phyloP scores from a whole-genome alignment of 768 basidiomycete species.

The Russula virescens region DNA sequence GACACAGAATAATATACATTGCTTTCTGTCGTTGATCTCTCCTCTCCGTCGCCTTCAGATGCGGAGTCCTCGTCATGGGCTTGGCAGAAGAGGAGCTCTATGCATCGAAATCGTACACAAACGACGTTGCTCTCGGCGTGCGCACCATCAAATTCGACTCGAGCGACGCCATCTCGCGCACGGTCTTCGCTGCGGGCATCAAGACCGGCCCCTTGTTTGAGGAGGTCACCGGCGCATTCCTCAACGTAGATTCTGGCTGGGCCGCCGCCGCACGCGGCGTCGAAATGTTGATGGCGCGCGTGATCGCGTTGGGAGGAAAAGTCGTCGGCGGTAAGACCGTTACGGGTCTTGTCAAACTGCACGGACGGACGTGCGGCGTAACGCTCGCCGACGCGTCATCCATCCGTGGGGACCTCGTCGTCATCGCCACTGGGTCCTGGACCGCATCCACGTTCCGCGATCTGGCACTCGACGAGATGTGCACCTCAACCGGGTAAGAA shows the following conservation, averaged over 20 bases:
- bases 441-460: slow-evolving; percentile 72
- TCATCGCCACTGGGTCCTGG: slow-evolving; percentile 81
- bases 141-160: slow-evolving; percentile 39
- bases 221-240: slow-evolving; percentile 45
- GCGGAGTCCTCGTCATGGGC: slow-evolving; percentile 61
- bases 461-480: slow-evolving; percentile 43
- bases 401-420: slow-evolving; percentile 52
- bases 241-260: slow-evolving; percentile 83
- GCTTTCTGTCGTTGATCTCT: not conserved
- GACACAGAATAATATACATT: too few species aligned
- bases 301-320: slow-evolving; percentile 53
- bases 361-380: slow-evolving; percentile 50
- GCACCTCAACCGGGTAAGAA: slow-evolving; percentile 74
- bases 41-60: slow-evolving; percentile 37
- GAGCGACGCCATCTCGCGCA: slow-evolving; percentile 36
- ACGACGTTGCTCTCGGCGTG: slow-evolving; percentile 57
- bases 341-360: slow-evolving; percentile 40
- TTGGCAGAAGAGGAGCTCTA: slow-evolving; percentile 36
- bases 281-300: slow-evolving; percentile 44
- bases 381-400: slow-evolving; percentile 50
- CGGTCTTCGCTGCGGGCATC: slow-evolving; percentile 43
- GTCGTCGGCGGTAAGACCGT: slow-evolving; percentile 57
- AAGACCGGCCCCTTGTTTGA: slow-evolving; percentile 31
- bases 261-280: slow-evolving; percentile 70
- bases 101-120: slow-evolving; percentile 49